Evolutionary conservation across 345 rosid genomes (phyloP).

Genomic region (Aegle marmelos): DNA sequence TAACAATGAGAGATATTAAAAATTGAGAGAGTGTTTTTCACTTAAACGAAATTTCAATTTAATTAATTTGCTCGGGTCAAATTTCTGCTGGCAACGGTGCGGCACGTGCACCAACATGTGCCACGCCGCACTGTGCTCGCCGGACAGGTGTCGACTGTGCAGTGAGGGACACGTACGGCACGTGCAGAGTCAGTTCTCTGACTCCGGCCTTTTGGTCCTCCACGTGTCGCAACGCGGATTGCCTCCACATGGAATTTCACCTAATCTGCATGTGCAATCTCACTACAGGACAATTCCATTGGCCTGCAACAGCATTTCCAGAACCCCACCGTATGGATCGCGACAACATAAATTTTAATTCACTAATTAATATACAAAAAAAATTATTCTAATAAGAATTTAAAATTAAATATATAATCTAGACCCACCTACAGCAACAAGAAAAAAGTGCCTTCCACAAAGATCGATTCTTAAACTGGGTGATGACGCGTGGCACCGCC

Average conservation of each 20-base stretch:
- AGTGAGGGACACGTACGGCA: conserved; percentile 15
- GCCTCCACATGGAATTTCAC: conserved; percentile 27
- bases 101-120: conserved; percentile 43
- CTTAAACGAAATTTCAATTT: not conserved
- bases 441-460: not conserved
- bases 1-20: too few species aligned
- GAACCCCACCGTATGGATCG: conserved; percentile 3
- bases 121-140: conserved; percentile 23
- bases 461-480: not conserved
- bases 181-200: not conserved
- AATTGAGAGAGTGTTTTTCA: too few species aligned
- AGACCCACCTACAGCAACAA: not conserved
- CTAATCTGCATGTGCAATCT: conserved; percentile 34
- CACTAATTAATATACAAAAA: conserved; percentile 5
- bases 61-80: not conserved
- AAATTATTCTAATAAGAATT: too few species aligned
- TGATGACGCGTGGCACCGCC: conserved; percentile 5
- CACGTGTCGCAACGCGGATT: conserved; percentile 10
- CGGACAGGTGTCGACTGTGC: conserved; percentile 28
- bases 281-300: conserved; percentile 17
- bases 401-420: not conserved
- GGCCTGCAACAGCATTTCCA: not conserved
- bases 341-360: not conserved
- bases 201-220: not conserved
- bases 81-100: conserved; percentile 2